Base-by-base conservation (phyloP, 2,329 filamentous ascomycete species). In the Cladosporium sphaerospermum region DNA sequence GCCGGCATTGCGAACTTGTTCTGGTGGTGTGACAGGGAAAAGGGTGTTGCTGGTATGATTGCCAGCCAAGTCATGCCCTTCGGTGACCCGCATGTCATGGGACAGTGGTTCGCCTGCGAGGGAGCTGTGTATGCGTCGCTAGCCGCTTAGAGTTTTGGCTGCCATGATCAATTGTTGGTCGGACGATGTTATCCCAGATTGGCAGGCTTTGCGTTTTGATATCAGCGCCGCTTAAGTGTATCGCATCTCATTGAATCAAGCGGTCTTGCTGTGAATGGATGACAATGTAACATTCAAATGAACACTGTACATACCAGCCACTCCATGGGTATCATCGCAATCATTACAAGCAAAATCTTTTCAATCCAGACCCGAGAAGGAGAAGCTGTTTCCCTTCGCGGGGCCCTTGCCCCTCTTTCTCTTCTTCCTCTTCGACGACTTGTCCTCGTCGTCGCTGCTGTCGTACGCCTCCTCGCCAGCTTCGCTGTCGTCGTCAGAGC, bases 371-470 rank as follows among this genome's bases (percentile, higher is more conserved):
- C 65, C 65, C 44, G 59, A 55, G 54, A 68, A 67, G 28, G 59
- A 59, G 52, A 64, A 63, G 37, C 52, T 44, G 18, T 47, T 59
- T 40, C 52, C 56, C 16, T 49, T 56, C 13, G 58, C 58, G 44
- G 62, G 61, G 7, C 64, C 65, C 53, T 69, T 71, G 51, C 61
- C 58, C 55, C 36, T 68, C 68, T 66, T 74, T 63, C 57, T 68
- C 62, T 57, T 73, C 71, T 66, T 78, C 67, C 59, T 74, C 65
- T 58, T 68, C 61, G 71, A 72, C 52, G 68, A 64, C 45, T 60
- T 62, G n/a, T 61, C 64, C 31, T 75, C 75, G 1, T 75, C 73
- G n/a, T 75, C 73, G 44, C 72, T 75, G 23, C 72, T 70, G 9
- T 59, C 60, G n/a, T 68, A 65, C 11, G 66, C 59, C 8, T 56